These are phyloP conservation scores for Paraconiothyrium sp. DNA, from an alignment of 2,329 filamentous ascomycete species.

Conservation along the genomic window DNA sequence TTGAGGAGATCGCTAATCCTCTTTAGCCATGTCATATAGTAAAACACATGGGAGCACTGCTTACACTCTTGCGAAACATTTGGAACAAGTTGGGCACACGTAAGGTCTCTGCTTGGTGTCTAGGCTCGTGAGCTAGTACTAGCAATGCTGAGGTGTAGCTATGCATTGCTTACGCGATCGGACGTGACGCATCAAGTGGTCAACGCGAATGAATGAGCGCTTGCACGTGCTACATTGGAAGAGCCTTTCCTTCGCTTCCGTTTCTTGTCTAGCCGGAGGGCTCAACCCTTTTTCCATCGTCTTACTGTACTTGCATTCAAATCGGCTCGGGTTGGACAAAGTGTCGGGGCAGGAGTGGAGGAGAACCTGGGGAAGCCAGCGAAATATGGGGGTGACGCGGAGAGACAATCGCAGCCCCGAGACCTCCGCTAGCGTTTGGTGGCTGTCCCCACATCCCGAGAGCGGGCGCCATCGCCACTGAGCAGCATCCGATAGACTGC, in stretches of 20 bases:
- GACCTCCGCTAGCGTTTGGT: conserved; percentile 16
- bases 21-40: conserved; percentile 6
- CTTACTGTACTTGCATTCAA: background rate
- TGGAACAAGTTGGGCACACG: conserved; percentile 56
- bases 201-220: conserved; percentile 61
- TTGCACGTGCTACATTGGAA: conserved; percentile 64
- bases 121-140: conserved; percentile 16
- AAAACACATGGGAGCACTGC: conserved; percentile 15
- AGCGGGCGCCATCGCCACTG: background rate
- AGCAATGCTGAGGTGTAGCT: background rate
- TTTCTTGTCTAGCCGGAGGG: conserved; percentile 25
- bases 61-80: conserved; percentile 58
- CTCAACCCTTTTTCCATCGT: conserved; percentile 18
- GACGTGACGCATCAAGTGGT: conserved; percentile 64
- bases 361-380: conserved; percentile 28
- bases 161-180: conserved; percentile 55
- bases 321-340: conserved; percentile 15
- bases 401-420: background rate
- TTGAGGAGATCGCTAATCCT: conserved; percentile 58
- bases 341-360: conserved; percentile 21
- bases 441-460: conserved; percentile 26
- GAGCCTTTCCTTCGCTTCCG: conserved; percentile 32
- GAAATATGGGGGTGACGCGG: conserved; percentile 24
- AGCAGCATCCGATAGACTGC: background rate
- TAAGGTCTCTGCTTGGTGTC: conserved; percentile 58